phyloP scores from a whole-genome alignment of 495 filamentous ascomycete genomes.

The Neurospora cerealis region DNA sequence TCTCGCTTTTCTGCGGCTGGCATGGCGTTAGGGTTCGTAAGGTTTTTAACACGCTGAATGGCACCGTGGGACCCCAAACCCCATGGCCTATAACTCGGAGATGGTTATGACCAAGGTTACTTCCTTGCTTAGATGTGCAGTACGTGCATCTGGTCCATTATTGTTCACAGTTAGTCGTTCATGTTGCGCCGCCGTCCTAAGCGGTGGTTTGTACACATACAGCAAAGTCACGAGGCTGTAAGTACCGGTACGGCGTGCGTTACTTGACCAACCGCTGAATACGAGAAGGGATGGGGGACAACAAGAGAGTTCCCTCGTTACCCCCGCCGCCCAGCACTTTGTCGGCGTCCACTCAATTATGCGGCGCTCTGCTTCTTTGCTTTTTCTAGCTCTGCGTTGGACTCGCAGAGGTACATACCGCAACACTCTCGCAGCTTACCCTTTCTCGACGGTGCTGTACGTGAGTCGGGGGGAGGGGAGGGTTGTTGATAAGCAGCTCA shows the following conservation, averaged over 20 bases:
- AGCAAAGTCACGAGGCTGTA: not conserved
- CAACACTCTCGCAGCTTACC: not conserved
- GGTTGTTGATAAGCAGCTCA: not conserved
- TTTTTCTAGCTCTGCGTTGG: not conserved
- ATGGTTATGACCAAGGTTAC: not conserved
- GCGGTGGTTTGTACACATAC: not conserved
- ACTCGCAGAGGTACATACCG: not conserved
- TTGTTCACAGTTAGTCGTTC: not conserved
- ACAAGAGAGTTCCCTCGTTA: not conserved
- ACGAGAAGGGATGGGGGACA: not conserved
- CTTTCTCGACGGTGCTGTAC: not conserved
- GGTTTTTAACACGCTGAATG: not conserved
- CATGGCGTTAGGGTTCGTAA: not conserved
- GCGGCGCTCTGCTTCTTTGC: not conserved
- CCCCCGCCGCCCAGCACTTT: not conserved
- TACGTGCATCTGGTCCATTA: not conserved
- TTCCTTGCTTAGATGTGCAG: not conserved
- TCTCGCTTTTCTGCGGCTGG: slow-evolving; percentile 2
- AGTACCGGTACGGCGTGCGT: not conserved
- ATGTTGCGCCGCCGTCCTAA: not conserved
- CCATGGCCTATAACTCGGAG: not conserved
- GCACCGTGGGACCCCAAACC: not conserved
- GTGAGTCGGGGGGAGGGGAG: not conserved
- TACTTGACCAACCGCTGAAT: not conserved
- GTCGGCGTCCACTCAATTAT: not conserved